phyloP scores from a whole-genome alignment of 2,329 filamentous ascomycete species.

The Cordyceps farinosa region DNA sequence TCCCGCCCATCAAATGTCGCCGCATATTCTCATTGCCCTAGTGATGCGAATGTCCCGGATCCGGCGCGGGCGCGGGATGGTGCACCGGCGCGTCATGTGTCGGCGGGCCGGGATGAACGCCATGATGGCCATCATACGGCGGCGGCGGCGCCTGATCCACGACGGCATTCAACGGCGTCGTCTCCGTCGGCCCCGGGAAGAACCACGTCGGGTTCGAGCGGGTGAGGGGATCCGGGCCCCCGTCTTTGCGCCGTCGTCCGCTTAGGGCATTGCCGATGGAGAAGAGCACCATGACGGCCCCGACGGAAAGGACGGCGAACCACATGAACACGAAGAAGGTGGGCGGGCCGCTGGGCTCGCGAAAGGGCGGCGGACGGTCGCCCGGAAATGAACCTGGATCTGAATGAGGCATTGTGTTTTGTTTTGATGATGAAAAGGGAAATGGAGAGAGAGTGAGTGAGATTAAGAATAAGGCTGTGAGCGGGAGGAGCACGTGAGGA shows the following conservation, averaged over 20 bases:
- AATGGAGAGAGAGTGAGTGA: too few relatives aligned
- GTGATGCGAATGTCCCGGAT: neutral
- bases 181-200: neutral
- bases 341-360: neutral
- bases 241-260: too few relatives aligned
- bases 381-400: too few relatives aligned
- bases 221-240: neutral
- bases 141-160: neutral
- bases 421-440: too few relatives aligned
- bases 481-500: too few relatives aligned
- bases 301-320: neutral
- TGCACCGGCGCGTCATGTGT: neutral
- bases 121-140: neutral
- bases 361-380: neutral
- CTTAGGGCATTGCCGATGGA: neutral
- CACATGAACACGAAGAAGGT: neutral
- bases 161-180: too few relatives aligned
- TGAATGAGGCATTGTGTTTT: too few relatives aligned
- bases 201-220: neutral
- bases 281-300: neutral
- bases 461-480: too few relatives aligned
- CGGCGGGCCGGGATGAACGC: neutral
- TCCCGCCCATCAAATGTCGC: too few relatives aligned
- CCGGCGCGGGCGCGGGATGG: neutral
- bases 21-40: too few relatives aligned